phyloP scores from a whole-genome alignment of 495 filamentous ascomycete genomes.

The Hypoxylon trugodes region DNA sequence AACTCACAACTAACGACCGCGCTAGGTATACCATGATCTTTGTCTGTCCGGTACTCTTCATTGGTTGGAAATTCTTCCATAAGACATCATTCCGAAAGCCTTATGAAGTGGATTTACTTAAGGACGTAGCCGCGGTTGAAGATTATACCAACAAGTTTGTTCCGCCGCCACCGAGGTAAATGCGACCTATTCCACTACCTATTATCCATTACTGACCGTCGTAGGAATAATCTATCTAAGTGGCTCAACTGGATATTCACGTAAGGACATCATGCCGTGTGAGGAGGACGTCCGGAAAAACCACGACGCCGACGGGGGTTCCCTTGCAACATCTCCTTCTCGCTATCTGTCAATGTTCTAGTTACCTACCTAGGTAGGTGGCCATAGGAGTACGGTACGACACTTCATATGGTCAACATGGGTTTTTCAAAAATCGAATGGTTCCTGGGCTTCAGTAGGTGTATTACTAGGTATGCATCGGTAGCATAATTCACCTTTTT shows the following conservation, averaged over 20 bases:
- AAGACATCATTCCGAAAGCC: conserved; percentile 65
- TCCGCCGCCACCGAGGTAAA: conserved; percentile 64
- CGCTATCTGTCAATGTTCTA: too few relatives aligned
- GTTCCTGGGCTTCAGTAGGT: too few relatives aligned
- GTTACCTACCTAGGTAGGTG: too few relatives aligned
- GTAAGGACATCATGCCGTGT: neutral
- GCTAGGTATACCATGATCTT: conserved; percentile 29
- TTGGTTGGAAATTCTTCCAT: conserved; percentile 76
- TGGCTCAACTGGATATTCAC: conserved; percentile 35
- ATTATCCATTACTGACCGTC: neutral
- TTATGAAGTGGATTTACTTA: conserved; percentile 68
- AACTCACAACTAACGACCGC: neutral
- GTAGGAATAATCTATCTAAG: conserved; percentile 25
- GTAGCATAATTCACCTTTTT: too few relatives aligned
- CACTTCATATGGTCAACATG: too few relatives aligned
- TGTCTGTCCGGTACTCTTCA: conserved; percentile 64
- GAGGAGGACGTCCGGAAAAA: too few relatives aligned
- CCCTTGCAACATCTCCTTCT: too few relatives aligned
- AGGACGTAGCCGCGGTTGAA: conserved; percentile 75
- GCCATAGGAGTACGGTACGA: too few relatives aligned
- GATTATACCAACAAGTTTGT: conserved; percentile 75
- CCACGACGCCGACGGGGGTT: too few relatives aligned
- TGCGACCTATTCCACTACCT: conserved; percentile 9
- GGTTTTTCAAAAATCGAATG: too few relatives aligned
- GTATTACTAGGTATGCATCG: too few relatives aligned